Percentiles rank a stretch among this genome's conserved stretches.
phyloP scores from a whole-genome alignment of 2,329 filamentous ascomycete species.

The Arachnopeziza araneosa region DNA sequence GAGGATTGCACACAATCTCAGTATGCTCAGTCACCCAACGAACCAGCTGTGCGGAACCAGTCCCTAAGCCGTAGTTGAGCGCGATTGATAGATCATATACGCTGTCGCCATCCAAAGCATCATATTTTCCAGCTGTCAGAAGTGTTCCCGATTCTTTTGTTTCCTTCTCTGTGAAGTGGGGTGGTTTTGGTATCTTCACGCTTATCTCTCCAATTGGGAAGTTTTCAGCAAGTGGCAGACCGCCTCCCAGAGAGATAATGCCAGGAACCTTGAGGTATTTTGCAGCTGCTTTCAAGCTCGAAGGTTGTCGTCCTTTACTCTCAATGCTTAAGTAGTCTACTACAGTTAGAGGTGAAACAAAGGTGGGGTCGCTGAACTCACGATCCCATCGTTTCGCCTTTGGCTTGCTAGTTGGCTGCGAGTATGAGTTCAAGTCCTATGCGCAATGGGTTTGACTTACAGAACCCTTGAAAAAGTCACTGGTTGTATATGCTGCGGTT shows the following conservation, averaged over 20 bases:
- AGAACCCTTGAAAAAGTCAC: constrained; percentile 76
- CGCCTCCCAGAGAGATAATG: constrained; percentile 87
- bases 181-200: constrained; percentile 65
- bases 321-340: constrained; percentile 55
- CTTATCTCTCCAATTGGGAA: constrained; percentile 83
- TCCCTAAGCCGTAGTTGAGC: constrained; percentile 89
- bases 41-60: constrained; percentile 79
- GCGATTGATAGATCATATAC: constrained; percentile 75
- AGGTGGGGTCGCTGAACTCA: constrained; percentile 43
- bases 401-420: constrained; percentile 54
- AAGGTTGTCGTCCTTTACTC: constrained; percentile 54
- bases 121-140: constrained; percentile 74
- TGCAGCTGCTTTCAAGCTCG: constrained; percentile 78
- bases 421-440: constrained; percentile 15
- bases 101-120: constrained; percentile 55
- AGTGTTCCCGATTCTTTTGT: constrained; percentile 54
- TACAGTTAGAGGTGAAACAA: constrained; percentile 7
- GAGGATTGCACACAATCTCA: constrained; percentile 80
- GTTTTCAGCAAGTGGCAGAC: constrained; percentile 80
- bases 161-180: constrained; percentile 65
- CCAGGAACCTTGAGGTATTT: constrained; percentile 71
- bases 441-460: constrained; percentile 38
- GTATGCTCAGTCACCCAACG: constrained; percentile 94
- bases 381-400: constrained; percentile 79
- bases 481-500: constrained; percentile 70